A percentile compares a stretch with the other conserved stretches of the same genome.
Evolutionary conservation across 2,329 filamentous ascomycete species (phyloP).

Genomic region (Apiospora marii): DNA sequence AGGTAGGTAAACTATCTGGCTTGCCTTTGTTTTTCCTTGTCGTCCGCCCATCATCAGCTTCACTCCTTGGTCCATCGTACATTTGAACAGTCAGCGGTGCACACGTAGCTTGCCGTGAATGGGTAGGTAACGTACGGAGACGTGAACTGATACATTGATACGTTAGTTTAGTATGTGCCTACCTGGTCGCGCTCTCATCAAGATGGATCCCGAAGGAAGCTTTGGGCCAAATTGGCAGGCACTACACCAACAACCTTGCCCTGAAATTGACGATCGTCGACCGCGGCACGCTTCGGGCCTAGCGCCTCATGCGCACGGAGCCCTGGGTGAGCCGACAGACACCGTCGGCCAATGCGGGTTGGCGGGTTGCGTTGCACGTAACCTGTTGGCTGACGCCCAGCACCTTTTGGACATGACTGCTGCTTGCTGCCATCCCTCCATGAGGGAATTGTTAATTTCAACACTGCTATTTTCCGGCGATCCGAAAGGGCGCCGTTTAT

Average conservation of each 20-base stretch:
- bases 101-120: not conserved
- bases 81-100: not conserved
- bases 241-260: constrained; percentile 15
- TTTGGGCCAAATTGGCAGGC: constrained; percentile 18
- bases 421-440: not conserved
- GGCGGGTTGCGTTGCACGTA: constrained; percentile 5
- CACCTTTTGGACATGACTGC: not conserved
- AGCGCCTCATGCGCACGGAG: constrained; percentile 7
- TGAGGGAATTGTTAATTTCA: not conserved
- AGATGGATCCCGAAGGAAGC: not conserved
- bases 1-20: not conserved
- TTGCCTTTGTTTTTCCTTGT: not conserved
- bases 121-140: not conserved
- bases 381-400: not conserved
- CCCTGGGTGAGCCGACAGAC: not conserved
- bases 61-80: not conserved
- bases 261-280: constrained; percentile 13
- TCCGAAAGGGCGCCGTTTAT: constrained; percentile 2
- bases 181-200: not conserved
- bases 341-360: not conserved
- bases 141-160: no score
- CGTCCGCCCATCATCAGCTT: not conserved
- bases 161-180: not conserved
- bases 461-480: constrained; percentile 1
- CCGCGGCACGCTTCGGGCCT: not conserved